These are phyloP conservation scores for Intubia oerlemansii DNA, from an alignment of 2,329 filamentous ascomycete genomes.

Conservation along the genomic window DNA sequence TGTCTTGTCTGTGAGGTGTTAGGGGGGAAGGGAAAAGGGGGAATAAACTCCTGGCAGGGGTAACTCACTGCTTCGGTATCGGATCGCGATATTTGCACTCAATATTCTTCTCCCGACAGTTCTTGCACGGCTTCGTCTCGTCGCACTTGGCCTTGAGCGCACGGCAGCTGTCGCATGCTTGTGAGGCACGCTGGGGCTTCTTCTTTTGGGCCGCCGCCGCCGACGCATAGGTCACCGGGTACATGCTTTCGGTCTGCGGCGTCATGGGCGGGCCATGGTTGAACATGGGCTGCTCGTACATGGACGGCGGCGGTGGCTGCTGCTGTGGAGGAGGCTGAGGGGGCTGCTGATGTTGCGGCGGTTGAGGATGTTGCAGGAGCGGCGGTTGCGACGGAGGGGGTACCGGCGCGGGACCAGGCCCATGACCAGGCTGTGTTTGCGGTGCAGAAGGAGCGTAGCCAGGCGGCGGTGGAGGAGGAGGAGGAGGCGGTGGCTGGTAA, in stretches of 20 bases:
- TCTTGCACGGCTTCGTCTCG: slow-evolving; percentile 64
- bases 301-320: slow-evolving; percentile 8
- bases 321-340: no score
- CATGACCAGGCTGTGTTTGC: no score
- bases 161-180: slow-evolving; percentile 81
- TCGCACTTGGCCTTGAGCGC: slow-evolving; percentile 82
- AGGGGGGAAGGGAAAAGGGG: no score
- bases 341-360: no score
- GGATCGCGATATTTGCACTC: slow-evolving; percentile 80
- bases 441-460: no score
- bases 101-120: slow-evolving; percentile 69
- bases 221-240: slow-evolving; percentile 22
- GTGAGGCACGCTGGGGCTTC: slow-evolving; percentile 43
- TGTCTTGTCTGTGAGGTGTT: slow-evolving; percentile 30
- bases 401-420: not conserved
- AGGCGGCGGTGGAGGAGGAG: no score
- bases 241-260: slow-evolving; percentile 17
- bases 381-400: slow-evolving; percentile 16
- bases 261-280: no score
- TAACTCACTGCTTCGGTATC: slow-evolving; percentile 69
- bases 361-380: slow-evolving; percentile 9
- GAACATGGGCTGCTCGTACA: no score
- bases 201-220: slow-evolving; percentile 25
- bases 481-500: no score
- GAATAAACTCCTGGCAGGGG: no score